Conservation (phyloP, 805 yeast species). For the Danielozyma ontarioensis region DNA sequence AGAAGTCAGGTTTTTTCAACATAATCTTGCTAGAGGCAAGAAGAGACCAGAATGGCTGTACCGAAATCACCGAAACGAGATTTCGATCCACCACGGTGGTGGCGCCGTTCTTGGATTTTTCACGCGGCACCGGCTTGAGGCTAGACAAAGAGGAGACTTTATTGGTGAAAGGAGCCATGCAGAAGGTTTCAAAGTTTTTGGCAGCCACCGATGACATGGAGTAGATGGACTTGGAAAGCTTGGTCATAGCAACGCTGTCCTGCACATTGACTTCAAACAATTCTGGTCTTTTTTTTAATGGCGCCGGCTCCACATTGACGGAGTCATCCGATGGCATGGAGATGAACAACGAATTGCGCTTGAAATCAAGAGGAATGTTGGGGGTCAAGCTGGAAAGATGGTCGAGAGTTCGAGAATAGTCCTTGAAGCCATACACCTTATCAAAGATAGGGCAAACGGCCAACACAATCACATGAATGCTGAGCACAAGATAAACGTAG, state of each 20-base stretch:
- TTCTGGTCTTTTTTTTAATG: background rate
- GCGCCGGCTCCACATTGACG: background rate
- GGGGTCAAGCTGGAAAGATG: conserved; percentile 17
- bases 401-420: conserved; percentile 16
- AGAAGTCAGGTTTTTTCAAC: conserved; percentile 20
- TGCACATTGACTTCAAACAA: conserved; percentile 2
- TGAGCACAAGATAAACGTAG: conserved; percentile 16
- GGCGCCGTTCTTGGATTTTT: background rate
- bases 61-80: conserved; percentile 11
- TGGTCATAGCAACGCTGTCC: conserved; percentile 1
- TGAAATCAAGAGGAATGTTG: conserved; percentile 11
- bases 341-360: conserved; percentile 1
- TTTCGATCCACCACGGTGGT: conserved; percentile 15
- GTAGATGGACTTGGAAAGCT: background rate
- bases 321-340: background rate
- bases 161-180: conserved; percentile 18
- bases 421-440: conserved; percentile 10
- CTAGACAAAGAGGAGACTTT: conserved; percentile 9
- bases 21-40: conserved; percentile 35
- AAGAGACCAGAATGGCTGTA: conserved; percentile 41
- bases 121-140: conserved; percentile 1
- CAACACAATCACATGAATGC: conserved; percentile 22
- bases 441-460: conserved; percentile 13
- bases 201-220: conserved; percentile 11
- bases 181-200: conserved; percentile 23